Evolutionary conservation across 495 filamentous ascomycete species (phyloP), one percentile per base, ranked within the genome.

Genomic region (Apiosordaria backusii): DNA sequence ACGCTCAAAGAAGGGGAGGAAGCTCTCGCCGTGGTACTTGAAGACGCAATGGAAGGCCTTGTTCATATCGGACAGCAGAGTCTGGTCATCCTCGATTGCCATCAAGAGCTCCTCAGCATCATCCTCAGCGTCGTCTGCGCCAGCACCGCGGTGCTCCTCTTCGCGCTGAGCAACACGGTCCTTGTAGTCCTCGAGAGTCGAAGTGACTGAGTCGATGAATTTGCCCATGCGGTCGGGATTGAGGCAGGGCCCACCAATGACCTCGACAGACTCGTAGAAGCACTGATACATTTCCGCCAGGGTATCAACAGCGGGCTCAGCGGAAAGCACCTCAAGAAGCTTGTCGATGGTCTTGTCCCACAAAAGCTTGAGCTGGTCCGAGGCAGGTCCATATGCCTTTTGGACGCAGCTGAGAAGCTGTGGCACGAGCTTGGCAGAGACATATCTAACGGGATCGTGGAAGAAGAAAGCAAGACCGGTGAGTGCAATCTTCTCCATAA

Each of bases 241-340:
- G 16, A 99, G 84, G 73, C 88, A 93, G 69, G 90, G 85, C 78
- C 90, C 89, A 64, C 93, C 94, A 66, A 97, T 86, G 6, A 97
- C 92, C 78, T 97, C 95, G 19, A 99, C 91, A 6, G 91, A 97
- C 77, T 99, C 96, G 77, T 99, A 99, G 82, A 98, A 98, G 84
- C 95, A 98, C 78, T 98, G 94, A 76, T 97, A 99, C 92, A 99
- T 97, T 80, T 98, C 96, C 13, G 96, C 94, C 21, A 99, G 86
- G 0, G 94, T 96, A 69, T 99, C 96, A 57, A 99, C 91, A 0
- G 93, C 92, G 7, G 96, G 94, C 78, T 99, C 96, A 0, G 92
- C 91, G 65, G 86, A 91, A n/a, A 99, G 84, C 3, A 97, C 93
- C 75, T 97, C 96, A 27, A 98, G 87, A 54, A 99, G 82, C 78